A percentile compares a stretch with the other conserved stretches of the same genome.
phyloP scores from a whole-genome alignment of 495 filamentous ascomycete species.

The Tetracladium marchalianum region DNA sequence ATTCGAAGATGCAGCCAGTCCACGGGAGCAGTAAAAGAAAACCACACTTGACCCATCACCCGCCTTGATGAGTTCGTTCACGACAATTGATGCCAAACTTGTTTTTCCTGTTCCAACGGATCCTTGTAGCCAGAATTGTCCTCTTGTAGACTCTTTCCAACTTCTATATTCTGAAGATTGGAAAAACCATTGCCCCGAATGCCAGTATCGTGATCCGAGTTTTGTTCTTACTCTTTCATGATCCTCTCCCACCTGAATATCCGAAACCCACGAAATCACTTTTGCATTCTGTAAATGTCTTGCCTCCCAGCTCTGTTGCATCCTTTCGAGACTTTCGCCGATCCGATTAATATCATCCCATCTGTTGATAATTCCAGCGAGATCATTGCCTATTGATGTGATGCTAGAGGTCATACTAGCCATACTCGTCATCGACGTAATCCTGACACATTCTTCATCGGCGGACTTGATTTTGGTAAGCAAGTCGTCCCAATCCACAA shows the following conservation, averaged over 20 bases:
- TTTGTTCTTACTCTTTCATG: slow-evolving; percentile 1
- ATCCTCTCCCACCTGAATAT: slow-evolving; percentile 3
- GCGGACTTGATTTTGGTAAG: not conserved
- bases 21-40: slow-evolving; percentile 1
- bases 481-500: slow-evolving; percentile 1
- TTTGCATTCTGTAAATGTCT: not conserved
- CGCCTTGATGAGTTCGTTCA: not conserved
- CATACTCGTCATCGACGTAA: slow-evolving; percentile 1
- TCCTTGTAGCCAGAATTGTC: slow-evolving; percentile 1
- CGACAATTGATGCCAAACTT: slow-evolving; percentile 1
- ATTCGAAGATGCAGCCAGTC: not conserved
- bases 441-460: not conserved
- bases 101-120: slow-evolving; percentile 2
- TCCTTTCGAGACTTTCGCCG: not conserved
- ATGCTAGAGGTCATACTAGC: slow-evolving; percentile 1
- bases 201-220: not conserved
- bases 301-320: not conserved
- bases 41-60: not conserved
- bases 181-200: slow-evolving; percentile 2
- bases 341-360: slow-evolving; percentile 2
- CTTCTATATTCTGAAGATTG: not conserved
- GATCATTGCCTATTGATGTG: not conserved
- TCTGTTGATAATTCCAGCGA: not conserved
- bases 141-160: not conserved
- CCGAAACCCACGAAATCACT: slow-evolving; percentile 2